phyloP scores from a whole-genome alignment of 2,329 filamentous ascomycete genomes.

The Trichoderma citrinoviride region DNA sequence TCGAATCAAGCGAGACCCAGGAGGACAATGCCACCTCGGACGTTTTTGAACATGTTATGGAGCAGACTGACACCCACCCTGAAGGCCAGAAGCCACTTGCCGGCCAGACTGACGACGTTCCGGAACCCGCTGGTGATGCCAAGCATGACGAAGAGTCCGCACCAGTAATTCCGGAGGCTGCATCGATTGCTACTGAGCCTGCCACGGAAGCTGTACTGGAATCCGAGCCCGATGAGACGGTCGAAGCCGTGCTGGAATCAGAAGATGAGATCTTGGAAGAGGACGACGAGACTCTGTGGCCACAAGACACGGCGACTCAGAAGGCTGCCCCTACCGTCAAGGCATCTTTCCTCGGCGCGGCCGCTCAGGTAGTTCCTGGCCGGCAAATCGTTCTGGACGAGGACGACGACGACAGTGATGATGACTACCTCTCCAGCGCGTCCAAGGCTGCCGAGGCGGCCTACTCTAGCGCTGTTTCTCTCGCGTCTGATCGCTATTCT shows the following conservation, averaged over 20 bases:
- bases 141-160: neutral
- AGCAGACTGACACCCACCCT: neutral
- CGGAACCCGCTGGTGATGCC: neutral
- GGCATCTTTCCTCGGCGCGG: conserved; percentile 50
- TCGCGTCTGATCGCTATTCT: conserved; percentile 66
- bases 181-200: neutral
- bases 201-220: neutral
- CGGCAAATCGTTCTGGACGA: conserved; percentile 52
- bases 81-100: conserved; percentile 6
- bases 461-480: conserved; percentile 63
- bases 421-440: conserved; percentile 37
- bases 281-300: conserved; percentile 28
- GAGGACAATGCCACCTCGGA: neutral
- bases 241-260: neutral
- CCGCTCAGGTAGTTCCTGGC: conserved; percentile 49
- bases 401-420: conserved; percentile 43
- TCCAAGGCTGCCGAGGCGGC: conserved; percentile 51
- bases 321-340: conserved; percentile 40
- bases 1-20: neutral
- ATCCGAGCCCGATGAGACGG: conserved; percentile 23
- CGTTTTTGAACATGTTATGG: neutral
- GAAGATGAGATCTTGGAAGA: conserved; percentile 26
- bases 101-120: neutral
- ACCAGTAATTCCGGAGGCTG: neutral
- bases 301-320: conserved; percentile 27